These are phyloP conservation scores for Claviceps fusiformis DNA, from an alignment of 2,329 filamentous ascomycete species.

Conservation along the genomic window DNA sequence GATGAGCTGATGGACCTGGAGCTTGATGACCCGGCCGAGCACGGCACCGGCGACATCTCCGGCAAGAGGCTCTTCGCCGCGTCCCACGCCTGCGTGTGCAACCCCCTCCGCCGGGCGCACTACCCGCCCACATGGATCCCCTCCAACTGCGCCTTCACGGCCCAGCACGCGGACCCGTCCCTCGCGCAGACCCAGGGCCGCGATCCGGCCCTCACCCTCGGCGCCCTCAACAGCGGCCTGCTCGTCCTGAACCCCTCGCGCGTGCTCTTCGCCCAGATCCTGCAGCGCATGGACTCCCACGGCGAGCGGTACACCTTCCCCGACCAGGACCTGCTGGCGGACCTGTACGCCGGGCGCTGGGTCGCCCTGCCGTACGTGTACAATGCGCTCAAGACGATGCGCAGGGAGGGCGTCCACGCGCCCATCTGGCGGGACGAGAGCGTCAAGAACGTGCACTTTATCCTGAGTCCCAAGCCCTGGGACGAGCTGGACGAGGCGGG, in stretches of 20 bases:
- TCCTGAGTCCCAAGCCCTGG: slow-evolving; percentile 50
- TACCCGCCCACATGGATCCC: slow-evolving; percentile 60
- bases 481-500: slow-evolving; percentile 33
- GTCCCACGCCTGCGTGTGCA: slow-evolving; percentile 75
- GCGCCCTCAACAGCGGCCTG: slow-evolving; percentile 36
- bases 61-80: slow-evolving; percentile 52
- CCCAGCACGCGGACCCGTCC: slow-evolving; percentile 33
- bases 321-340: slow-evolving; percentile 44
- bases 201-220: slow-evolving; percentile 30
- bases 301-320: slow-evolving; percentile 40
- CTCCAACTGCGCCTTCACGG: slow-evolving; percentile 44
- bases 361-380: slow-evolving; percentile 45
- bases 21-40: slow-evolving; percentile 38
- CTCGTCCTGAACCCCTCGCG: slow-evolving; percentile 41
- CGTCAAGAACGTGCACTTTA: slow-evolving; percentile 50
- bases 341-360: slow-evolving; percentile 42
- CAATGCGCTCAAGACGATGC: slow-evolving; percentile 49
- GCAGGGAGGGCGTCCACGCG: slow-evolving; percentile 37
- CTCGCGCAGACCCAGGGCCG: slow-evolving; percentile 31
- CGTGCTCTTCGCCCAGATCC: slow-evolving; percentile 34
- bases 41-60: neutral
- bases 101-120: slow-evolving; percentile 63
- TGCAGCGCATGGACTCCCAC: slow-evolving; percentile 34
- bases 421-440: slow-evolving; percentile 43
- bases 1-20: slow-evolving; percentile 80